Evolutionary conservation across 2,329 filamentous ascomycete species (phyloP).

Genomic region (Epichloe sylvatica): DNA sequence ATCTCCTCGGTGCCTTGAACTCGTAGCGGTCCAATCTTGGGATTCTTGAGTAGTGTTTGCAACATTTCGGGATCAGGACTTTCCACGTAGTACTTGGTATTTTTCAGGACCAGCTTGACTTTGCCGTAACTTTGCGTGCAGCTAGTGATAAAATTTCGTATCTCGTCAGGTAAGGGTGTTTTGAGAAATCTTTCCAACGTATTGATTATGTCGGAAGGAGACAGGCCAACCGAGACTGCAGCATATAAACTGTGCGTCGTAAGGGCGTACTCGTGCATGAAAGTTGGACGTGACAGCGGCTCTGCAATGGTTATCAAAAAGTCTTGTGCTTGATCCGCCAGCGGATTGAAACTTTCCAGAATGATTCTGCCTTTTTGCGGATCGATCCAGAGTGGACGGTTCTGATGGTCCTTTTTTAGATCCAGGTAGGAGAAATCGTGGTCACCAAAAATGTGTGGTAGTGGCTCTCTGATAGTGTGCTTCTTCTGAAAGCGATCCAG

Average conservation of each 20-base stretch:
- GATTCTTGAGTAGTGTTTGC: conserved; percentile 73
- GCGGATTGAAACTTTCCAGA: conserved; percentile 82
- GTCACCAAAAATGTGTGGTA: conserved; percentile 33
- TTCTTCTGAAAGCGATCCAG: conserved; percentile 36
- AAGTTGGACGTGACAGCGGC: conserved; percentile 75
- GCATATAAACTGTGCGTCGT: conserved; percentile 90
- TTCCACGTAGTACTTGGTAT: conserved; percentile 89
- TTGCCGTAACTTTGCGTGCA: conserved; percentile 90
- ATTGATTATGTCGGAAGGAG: conserved; percentile 77
- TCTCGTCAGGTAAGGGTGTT: conserved; percentile 67
- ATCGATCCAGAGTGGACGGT: conserved; percentile 89
- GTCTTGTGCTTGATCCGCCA: conserved; percentile 77
- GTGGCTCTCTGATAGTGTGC: conserved; percentile 28
- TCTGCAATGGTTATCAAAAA: conserved; percentile 94
- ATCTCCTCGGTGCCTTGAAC: conserved; percentile 60
- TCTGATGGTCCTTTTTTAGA: conserved; percentile 77
- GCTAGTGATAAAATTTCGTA: conserved; percentile 61
- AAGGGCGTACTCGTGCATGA: conserved; percentile 85
- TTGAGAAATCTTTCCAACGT: conserved; percentile 82
- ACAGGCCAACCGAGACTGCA: conserved; percentile 85
- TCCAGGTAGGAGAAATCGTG: conserved; percentile 68
- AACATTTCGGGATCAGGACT: conserved; percentile 78
- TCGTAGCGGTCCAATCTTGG: conserved; percentile 64
- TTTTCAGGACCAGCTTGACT: conserved; percentile 85
- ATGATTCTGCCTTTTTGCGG: conserved; percentile 76